Evolutionary conservation across 2,329 filamentous ascomycete species (phyloP).

Genomic region (Xylaria sp.): DNA sequence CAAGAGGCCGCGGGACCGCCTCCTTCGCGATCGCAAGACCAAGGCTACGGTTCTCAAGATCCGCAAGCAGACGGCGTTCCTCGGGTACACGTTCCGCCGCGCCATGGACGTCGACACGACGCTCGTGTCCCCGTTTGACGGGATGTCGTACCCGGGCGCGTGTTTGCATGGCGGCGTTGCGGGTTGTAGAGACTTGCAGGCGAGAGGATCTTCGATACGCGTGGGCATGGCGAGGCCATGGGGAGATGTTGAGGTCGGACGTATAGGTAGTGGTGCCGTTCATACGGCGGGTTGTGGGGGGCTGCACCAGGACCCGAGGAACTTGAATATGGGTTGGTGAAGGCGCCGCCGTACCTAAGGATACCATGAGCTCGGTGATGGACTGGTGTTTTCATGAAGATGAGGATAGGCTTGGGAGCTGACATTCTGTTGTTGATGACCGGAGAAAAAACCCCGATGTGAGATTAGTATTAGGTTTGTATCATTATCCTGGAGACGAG

Average conservation of each 20-base stretch:
- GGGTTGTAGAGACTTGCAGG: too few relatives aligned
- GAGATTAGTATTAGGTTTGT: conserved; percentile 21
- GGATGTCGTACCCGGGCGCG: not conserved
- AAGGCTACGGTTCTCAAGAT: conserved; percentile 78
- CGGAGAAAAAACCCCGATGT: not conserved
- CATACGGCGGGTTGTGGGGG: conserved; percentile 37
- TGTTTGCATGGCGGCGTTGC: conserved; percentile 11
- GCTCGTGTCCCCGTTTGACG: conserved; percentile 13
- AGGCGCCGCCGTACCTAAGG: conserved; percentile 10
- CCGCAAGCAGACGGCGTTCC: conserved; percentile 83
- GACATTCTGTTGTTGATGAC: conserved; percentile 4
- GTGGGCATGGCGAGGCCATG: conserved; percentile 7
- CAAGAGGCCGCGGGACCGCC: conserved; percentile 83
- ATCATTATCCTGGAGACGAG: conserved; percentile 21
- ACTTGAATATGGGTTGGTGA: conserved; percentile 24
- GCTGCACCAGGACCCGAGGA: conserved; percentile 28
- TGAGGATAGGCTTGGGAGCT: not conserved
- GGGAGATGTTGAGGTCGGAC: not conserved
- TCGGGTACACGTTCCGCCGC: conserved; percentile 87
- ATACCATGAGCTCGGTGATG: not conserved
- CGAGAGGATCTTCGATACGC: not conserved
- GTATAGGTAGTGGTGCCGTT: conserved; percentile 14
- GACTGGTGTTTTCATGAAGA: not conserved
- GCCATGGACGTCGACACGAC: conserved; percentile 43
- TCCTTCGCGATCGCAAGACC: conserved; percentile 77